Conservation (phyloP, 495 filamentous ascomycete species). For the Amniculicola lignicola region DNA sequence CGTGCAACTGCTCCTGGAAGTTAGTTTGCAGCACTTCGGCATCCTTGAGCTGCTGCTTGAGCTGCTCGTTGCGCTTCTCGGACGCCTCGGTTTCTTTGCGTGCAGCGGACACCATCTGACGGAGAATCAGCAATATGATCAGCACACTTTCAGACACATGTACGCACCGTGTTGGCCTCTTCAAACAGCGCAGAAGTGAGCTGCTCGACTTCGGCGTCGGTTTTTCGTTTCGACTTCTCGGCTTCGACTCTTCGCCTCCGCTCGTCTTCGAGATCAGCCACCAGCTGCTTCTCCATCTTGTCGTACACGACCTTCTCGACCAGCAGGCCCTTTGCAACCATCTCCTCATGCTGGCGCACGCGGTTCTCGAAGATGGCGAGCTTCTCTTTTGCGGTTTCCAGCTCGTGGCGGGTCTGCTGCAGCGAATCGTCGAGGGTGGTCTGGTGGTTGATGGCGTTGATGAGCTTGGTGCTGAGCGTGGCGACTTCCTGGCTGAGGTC, state of each 20-base stretch:
- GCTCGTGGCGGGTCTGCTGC: constrained; percentile 73
- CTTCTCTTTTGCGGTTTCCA: constrained; percentile 69
- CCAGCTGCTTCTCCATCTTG: constrained; percentile 66
- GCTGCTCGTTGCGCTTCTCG: constrained; percentile 73
- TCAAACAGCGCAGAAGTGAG: constrained; percentile 88
- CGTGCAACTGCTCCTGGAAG: constrained; percentile 87
- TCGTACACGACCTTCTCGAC: constrained; percentile 66
- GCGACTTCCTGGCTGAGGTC: constrained; percentile 87
- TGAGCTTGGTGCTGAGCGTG: constrained; percentile 86
- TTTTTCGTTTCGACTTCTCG: constrained; percentile 70
- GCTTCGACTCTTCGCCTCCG: constrained; percentile 53
- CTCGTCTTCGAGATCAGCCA: constrained; percentile 64
- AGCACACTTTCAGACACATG: too few species aligned
- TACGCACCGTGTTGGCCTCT: constrained; percentile 77
- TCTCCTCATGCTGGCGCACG: constrained; percentile 65
- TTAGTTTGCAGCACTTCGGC: constrained; percentile 81
- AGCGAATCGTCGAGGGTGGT: constrained; percentile 87
- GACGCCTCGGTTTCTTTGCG: constrained; percentile 64
- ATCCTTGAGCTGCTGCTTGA: constrained; percentile 73
- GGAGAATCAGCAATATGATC: neutral
- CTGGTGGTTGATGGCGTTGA: constrained; percentile 96
- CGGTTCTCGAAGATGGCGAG: constrained; percentile 65
- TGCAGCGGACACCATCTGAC: constrained; percentile 83
- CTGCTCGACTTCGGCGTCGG: constrained; percentile 81
- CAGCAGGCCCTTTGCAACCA: constrained; percentile 68